Conservation (phyloP, 2,329 filamentous ascomycete species). For the Bimuria novae-zelandiae region DNA sequence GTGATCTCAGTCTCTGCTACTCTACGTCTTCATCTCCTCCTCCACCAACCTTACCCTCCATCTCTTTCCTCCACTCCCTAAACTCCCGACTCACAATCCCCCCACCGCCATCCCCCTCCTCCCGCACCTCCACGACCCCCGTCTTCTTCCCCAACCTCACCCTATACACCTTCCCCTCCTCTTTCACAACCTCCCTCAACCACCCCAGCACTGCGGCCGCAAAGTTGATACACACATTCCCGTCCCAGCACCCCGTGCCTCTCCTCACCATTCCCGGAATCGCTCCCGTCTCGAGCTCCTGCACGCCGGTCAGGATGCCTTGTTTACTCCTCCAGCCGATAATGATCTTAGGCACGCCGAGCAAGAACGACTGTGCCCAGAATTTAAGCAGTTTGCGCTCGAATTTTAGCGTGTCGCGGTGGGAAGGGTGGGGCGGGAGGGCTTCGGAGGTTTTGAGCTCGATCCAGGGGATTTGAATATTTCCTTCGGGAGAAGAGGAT, state of each 20-base stretch:
- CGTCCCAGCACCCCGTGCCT: conserved; percentile 78
- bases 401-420: conserved; percentile 73
- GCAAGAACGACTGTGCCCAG: conserved; percentile 94
- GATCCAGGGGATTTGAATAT: conserved; percentile 83
- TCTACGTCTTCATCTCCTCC: too few relatives aligned
- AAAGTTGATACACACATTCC: conserved; percentile 92
- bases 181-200: conserved; percentile 64
- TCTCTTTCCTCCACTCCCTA: conserved; percentile 65
- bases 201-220: conserved; percentile 76
- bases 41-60: conserved; percentile 14
- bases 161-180: conserved; percentile 75
- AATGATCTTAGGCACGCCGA: conserved; percentile 89
- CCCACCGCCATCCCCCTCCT: conserved; percentile 75
- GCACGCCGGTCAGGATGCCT: conserved; percentile 72
- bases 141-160: conserved; percentile 70
- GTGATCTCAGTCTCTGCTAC: too few relatives aligned
- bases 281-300: conserved; percentile 78
- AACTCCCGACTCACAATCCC: conserved; percentile 78
- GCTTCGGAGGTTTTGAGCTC: conserved; percentile 90
- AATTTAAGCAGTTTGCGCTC: conserved; percentile 92
- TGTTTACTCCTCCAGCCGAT: conserved; percentile 80
- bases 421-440: conserved; percentile 56
- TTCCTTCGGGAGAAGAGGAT: conserved; percentile 12
- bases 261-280: conserved; percentile 78
- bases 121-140: conserved; percentile 72